Conservation (phyloP, 2,329 filamentous ascomycete species). For the Berkeleyomyces rouxiae region DNA sequence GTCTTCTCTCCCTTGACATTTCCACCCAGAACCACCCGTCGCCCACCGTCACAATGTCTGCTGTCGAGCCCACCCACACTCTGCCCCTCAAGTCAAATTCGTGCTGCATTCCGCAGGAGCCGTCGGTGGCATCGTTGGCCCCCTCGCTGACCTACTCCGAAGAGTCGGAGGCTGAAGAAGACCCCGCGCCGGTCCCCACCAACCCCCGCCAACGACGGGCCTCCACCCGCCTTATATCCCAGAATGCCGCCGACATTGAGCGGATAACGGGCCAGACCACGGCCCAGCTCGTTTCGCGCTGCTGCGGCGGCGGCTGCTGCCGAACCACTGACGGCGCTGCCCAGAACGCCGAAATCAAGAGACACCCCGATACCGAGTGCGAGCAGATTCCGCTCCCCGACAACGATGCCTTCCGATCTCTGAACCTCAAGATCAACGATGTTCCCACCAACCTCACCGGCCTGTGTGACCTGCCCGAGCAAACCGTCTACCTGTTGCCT, state of each 20-base stretch:
- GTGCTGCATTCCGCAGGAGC: constrained; percentile 27
- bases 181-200: constrained; percentile 27
- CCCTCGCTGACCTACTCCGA: constrained; percentile 48
- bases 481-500: constrained; percentile 54
- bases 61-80: constrained; percentile 20
- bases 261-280: constrained; percentile 48
- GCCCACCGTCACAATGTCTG: constrained; percentile 9
- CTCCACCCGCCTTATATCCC: constrained; percentile 50
- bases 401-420: constrained; percentile 68
- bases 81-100: constrained; percentile 20
- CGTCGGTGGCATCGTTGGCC: constrained; percentile 31
- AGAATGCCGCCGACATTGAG: constrained; percentile 44
- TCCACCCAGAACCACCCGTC: background rate
- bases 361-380: constrained; percentile 19
- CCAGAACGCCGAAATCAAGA: constrained; percentile 24
- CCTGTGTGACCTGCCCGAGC: constrained; percentile 41
- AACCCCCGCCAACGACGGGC: constrained; percentile 39
- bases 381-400: constrained; percentile 47
- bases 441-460: constrained; percentile 60
- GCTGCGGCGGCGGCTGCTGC: constrained; percentile 49
- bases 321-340: constrained; percentile 32
- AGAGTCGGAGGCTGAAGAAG: constrained; percentile 43
- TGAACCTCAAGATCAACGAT: constrained; percentile 59
- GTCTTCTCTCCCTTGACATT: background rate
- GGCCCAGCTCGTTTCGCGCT: constrained; percentile 43